Evolutionary conservation across 2,329 filamentous ascomycete genomes (phyloP), one percentile per base, ranked within the genome.

Genomic region (Cordyceps javanica): DNA sequence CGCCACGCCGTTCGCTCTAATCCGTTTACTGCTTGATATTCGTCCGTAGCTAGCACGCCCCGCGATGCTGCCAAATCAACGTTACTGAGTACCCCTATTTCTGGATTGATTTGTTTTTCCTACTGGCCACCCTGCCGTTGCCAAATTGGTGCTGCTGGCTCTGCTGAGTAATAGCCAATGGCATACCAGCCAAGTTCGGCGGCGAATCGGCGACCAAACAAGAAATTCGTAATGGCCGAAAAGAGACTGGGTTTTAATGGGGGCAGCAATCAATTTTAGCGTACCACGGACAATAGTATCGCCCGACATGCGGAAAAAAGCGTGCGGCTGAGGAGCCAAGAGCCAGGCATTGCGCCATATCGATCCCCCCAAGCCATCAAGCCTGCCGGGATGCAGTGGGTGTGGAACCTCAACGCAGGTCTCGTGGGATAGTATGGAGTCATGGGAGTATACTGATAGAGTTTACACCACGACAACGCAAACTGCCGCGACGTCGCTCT

Each of bases 301-400:
- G 10, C 14, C 46, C 38, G 30, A 55, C 3, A 7, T 54, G 51
- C 51, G 30, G 41, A 55, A 55, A 14, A 34, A 54, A 21, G 52
- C 28, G 52, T 55, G 52, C 52, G 41, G 52, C 52, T 55, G 52
- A 55, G 41, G 41, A n/a, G 52, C 52, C 52, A 45, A 45, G 52
- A 53, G 38, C 25, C 25, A 30, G 42, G 42, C 53, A 55, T 55
- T 55, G 53, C 53, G 53, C 53, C 53, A 55, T 55, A 55, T 55
- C 53, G 53, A 55, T 55, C 42, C 53, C 45, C 51, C 42, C 39
- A 46, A 55, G 42, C 41, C 41, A 28, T 36, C 32, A 30, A 49
- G 42, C 53, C 53, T 34, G 23, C 53, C 41, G 25, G 42, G 23
- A 55, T 30, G 34, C 44, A 48, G 34, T 48, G 53, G 13, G 53